Evolutionary conservation across 2,329 filamentous ascomycete genomes (phyloP).

Genomic region (Penicillium hordei): DNA sequence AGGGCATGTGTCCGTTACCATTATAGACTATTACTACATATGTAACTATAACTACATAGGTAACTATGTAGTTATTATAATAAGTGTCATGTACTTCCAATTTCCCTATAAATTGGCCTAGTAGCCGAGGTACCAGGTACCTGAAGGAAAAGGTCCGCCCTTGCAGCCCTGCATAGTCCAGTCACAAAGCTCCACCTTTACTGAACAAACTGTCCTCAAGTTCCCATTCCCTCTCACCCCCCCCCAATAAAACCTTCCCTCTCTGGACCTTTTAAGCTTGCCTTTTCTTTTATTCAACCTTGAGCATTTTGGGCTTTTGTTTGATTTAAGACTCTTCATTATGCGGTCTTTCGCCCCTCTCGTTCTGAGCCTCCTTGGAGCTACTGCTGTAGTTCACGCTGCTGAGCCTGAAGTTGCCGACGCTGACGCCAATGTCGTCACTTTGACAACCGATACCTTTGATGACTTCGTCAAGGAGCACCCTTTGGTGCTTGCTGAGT

Average conservation of each 20-base stretch:
- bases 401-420: slow-evolving; percentile 31
- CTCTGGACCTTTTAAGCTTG: slow-evolving; percentile 10
- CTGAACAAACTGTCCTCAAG: slow-evolving; percentile 48
- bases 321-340: slow-evolving; percentile 13
- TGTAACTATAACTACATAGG: no score
- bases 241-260: slow-evolving; percentile 18
- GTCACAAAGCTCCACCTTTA: slow-evolving; percentile 30
- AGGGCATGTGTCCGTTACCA: background rate
- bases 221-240: slow-evolving; percentile 14
- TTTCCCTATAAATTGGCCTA: background rate
- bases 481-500: slow-evolving; percentile 90
- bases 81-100: background rate
- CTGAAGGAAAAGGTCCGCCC: background rate
- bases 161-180: slow-evolving; percentile 31
- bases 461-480: slow-evolving; percentile 80
- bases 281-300: background rate
- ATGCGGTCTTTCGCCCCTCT: slow-evolving; percentile 45
- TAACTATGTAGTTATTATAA: no score
- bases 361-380: slow-evolving; percentile 42
- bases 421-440: slow-evolving; percentile 70
- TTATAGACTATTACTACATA: background rate
- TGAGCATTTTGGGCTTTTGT: slow-evolving; percentile 11
- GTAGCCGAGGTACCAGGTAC: slow-evolving; percentile 2
- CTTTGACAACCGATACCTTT: slow-evolving; percentile 84
- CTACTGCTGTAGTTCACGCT: slow-evolving; percentile 38